phyloP scores from a whole-genome alignment of 192 early-diverging fungal genomes.

The Funneliformis mosseae region DNA sequence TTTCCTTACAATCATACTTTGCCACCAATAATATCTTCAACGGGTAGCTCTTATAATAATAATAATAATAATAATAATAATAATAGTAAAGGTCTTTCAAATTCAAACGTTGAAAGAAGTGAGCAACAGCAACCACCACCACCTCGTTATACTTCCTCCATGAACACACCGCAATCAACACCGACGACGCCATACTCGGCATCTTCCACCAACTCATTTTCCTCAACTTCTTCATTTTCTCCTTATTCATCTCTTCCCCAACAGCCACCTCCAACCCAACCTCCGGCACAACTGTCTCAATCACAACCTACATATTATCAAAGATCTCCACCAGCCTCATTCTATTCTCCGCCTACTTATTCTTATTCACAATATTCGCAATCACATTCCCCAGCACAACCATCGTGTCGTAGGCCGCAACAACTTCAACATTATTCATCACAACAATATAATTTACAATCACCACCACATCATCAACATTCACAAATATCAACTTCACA shows the following conservation, averaged over 20 bases:
- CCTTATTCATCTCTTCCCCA: not conserved
- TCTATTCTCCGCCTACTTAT: not conserved
- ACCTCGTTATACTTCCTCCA: not conserved
- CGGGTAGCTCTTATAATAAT: not conserved
- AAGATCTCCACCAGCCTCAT: not conserved
- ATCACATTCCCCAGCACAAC: not conserved
- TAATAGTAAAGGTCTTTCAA: not conserved
- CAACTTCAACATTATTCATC: not conserved
- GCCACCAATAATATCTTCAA: constrained; percentile 9
- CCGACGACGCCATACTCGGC: not conserved
- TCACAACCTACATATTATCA: not conserved
- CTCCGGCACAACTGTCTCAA: not conserved
- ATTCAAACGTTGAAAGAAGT: not conserved
- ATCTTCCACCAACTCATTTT: not conserved
- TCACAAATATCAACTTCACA: not conserved
- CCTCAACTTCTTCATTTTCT: not conserved
- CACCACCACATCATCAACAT: not conserved
- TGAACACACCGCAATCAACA: not conserved
- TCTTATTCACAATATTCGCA: constrained; percentile 8
- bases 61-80: not conserved
- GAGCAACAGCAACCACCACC: not conserved
- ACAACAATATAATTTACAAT: not conserved
- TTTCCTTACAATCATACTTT: not conserved
- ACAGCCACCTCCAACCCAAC: constrained; percentile 1
- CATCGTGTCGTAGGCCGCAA: not conserved